phyloP scores from a whole-genome alignment of 2,329 filamentous ascomycete genomes.

The Verticillium longisporum region DNA sequence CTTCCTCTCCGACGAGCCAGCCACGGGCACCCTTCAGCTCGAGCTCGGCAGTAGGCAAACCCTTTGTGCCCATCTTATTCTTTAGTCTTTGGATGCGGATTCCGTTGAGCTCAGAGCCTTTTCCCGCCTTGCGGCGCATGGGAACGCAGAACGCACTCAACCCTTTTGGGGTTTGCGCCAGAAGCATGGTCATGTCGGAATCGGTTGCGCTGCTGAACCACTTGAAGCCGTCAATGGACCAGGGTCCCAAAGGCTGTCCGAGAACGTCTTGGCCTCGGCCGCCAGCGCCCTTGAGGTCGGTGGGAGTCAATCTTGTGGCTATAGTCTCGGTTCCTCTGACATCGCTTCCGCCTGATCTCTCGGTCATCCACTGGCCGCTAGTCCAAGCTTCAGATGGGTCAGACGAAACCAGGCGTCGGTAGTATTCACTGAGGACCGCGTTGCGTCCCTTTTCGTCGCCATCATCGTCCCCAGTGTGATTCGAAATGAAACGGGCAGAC shows the following conservation, averaged over 20 bases:
- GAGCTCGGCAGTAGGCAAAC: conserved; percentile 66
- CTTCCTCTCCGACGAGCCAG: conserved; percentile 60
- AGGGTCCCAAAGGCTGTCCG: conserved; percentile 42
- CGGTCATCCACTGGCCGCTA: conserved; percentile 74
- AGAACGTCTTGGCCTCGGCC: conserved; percentile 12
- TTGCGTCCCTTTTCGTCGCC: conserved; percentile 20
- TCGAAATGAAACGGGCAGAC: conserved; percentile 43
- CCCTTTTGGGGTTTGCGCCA: conserved; percentile 50
- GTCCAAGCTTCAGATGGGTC: conserved; percentile 54
- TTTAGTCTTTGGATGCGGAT: conserved; percentile 64
- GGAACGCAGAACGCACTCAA: conserved; percentile 61
- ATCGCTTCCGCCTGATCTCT: conserved; percentile 62
- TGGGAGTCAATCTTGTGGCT: conserved; percentile 22
- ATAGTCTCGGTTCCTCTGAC: conserved; percentile 62
- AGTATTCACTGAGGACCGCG: conserved; percentile 44
- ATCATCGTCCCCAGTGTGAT: conserved; percentile 25
- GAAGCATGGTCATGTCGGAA: conserved; percentile 54
- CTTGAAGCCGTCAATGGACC: conserved; percentile 61
- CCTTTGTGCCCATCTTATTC: conserved; percentile 63
- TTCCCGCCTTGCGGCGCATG: conserved; percentile 26
- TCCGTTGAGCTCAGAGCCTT: conserved; percentile 50
- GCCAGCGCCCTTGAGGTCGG: conserved; percentile 17
- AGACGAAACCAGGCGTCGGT: conserved; percentile 44
- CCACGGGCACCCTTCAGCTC: conserved; percentile 56
- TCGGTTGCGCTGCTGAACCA: conserved; percentile 66